phyloP scores from a whole-genome alignment of 2,329 filamentous ascomycete species.

The Pseudocercospora ulei region DNA sequence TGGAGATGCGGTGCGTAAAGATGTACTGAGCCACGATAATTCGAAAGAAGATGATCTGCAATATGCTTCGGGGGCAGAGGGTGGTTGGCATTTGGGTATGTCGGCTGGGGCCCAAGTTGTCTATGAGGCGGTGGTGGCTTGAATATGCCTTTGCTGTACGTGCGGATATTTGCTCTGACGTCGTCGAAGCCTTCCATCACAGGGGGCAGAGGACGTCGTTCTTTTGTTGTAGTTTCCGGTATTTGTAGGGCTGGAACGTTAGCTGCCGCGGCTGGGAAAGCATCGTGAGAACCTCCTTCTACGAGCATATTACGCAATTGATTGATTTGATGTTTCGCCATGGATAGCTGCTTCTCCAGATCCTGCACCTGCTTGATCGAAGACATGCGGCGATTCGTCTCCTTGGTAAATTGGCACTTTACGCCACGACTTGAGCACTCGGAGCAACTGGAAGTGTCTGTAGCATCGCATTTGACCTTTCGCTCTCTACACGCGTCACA shows the following conservation, averaged over 20 bases:
- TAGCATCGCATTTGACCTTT: conserved; percentile 82
- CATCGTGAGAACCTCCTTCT: conserved; percentile 42
- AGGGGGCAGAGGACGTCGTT: conserved; percentile 52
- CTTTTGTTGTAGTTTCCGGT: conserved; percentile 38
- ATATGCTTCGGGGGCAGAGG: conserved; percentile 58
- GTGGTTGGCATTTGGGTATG: conserved; percentile 39
- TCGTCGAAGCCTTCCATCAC: conserved; percentile 59
- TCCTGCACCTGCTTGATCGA: conserved; percentile 99
- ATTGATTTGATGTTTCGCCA: conserved; percentile 68
- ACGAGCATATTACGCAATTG: conserved; percentile 58
- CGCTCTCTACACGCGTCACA: conserved; percentile 91
- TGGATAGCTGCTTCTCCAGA: conserved; percentile 78
- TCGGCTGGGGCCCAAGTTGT: conserved; percentile 42
- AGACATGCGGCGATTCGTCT: conserved; percentile 96
- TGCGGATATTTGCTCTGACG: conserved; percentile 62
- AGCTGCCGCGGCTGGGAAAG: conserved; percentile 30
- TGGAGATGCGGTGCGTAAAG: conserved; percentile 75
- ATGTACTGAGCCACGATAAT: conserved; percentile 70
- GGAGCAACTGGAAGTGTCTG: conserved; percentile 89
- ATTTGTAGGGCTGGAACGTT: conserved; percentile 30
- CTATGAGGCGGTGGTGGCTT: conserved; percentile 64
- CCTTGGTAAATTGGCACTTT: conserved; percentile 97
- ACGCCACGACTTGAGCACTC: conserved; percentile 95
- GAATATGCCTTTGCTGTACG: conserved; percentile 67
- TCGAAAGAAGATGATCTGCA: conserved; percentile 61